phyloP scores from a whole-genome alignment of 169 alveolate genomes.

The Perkinsus marinus region DNA sequence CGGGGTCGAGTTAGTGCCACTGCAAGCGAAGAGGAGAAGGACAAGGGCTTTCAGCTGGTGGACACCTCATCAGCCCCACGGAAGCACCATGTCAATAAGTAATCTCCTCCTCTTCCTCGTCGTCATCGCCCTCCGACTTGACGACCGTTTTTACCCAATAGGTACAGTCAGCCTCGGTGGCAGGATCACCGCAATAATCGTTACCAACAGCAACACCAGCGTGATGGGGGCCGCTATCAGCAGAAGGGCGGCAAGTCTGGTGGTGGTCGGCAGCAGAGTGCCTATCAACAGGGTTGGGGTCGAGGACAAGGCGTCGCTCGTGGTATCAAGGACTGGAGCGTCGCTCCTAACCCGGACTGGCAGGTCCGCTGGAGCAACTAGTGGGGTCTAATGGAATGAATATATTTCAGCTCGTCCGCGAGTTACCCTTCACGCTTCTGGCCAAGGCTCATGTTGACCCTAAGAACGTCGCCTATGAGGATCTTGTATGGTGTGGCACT shows the following conservation, averaged over 20 bases:
- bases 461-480: background rate
- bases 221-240: background rate
- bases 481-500: background rate
- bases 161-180: background rate
- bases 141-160: background rate
- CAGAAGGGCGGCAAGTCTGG: background rate
- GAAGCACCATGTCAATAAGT: background rate
- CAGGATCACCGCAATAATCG: background rate
- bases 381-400: too few relatives aligned
- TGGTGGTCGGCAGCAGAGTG: background rate
- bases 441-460: background rate
- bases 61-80: background rate
- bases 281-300: background rate
- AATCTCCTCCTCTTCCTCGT: background rate
- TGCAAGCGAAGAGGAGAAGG: background rate
- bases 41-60: background rate
- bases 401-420: background rate
- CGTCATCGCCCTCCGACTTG: background rate
- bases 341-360: background rate
- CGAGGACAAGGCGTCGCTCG: background rate
- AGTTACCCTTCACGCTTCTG: background rate
- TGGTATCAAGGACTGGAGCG: background rate
- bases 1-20: background rate
- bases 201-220: background rate
- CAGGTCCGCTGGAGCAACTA: too few relatives aligned